Evolutionary conservation across 306 rosid genomes (phyloP).

Genomic region (Heteromeles arbutifolia): DNA sequence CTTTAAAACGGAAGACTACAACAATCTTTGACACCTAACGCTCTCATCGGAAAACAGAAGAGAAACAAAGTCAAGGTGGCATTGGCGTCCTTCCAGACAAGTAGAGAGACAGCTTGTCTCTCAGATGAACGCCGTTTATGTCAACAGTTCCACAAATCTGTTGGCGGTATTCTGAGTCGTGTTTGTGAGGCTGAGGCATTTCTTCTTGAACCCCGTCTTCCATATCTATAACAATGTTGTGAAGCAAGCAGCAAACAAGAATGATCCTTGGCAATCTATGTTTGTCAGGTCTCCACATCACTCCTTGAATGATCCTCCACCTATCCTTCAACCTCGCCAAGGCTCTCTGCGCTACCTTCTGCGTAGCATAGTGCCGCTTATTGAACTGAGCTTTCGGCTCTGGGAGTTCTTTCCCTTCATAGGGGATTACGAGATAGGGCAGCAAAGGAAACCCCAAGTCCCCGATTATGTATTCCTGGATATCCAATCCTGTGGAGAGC

Average conservation of each 20-base stretch:
- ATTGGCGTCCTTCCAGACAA: conserved; percentile 38
- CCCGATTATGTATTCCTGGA: conserved; percentile 72
- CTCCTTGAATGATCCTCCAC: conserved; percentile 89
- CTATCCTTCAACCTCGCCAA: conserved; percentile 65
- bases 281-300: conserved; percentile 94
- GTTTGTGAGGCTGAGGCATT: conserved; percentile 45
- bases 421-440: conserved; percentile 77
- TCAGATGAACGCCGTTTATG: conserved; percentile 47
- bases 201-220: conserved; percentile 50
- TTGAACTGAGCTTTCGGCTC: conserved; percentile 53
- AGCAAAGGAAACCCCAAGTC: conserved; percentile 75
- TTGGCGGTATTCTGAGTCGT: conserved; percentile 64
- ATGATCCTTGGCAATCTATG: conserved; percentile 84
- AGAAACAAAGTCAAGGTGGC: conserved; percentile 23
- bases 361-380: conserved; percentile 49
- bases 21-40: conserved; percentile 15
- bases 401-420: conserved; percentile 59
- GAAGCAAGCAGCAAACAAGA: conserved; percentile 87
- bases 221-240: conserved; percentile 74
- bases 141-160: conserved; percentile 55
- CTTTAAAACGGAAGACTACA: conserved; percentile 3
- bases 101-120: conserved; percentile 59
- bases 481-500: conserved; percentile 46
- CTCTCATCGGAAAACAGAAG: conserved; percentile 4
- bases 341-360: conserved; percentile 66